phyloP scores from a whole-genome alignment of 495 filamentous ascomycete genomes.

The Halenospora varia region DNA sequence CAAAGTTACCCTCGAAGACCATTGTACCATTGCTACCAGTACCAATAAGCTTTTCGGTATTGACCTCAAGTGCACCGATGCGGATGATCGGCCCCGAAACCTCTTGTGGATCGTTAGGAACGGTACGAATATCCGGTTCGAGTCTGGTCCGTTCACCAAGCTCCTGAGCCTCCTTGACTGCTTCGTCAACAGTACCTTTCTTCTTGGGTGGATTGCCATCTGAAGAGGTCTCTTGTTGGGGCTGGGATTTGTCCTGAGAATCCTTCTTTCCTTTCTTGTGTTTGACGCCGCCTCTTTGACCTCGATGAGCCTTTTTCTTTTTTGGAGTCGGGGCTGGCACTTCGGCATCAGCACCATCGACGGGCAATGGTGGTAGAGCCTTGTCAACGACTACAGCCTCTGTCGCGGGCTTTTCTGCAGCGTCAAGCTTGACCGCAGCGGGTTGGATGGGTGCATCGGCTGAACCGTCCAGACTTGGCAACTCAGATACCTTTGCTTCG shows the following conservation, averaged over 20 bases:
- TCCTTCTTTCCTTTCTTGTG: slow-evolving; percentile 56
- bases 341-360: slow-evolving; percentile 31
- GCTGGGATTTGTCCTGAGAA: slow-evolving; percentile 32
- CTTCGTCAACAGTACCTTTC: slow-evolving; percentile 38
- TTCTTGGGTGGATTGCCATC: slow-evolving; percentile 31
- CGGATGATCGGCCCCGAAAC: slow-evolving; percentile 57
- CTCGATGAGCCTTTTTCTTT: slow-evolving; percentile 65
- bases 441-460: too few relatives aligned
- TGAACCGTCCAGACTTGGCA: too few relatives aligned
- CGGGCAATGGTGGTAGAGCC: not conserved
- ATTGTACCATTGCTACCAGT: slow-evolving; percentile 83
- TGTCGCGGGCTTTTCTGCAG: too few relatives aligned
- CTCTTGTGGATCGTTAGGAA: slow-evolving; percentile 42
- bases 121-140: slow-evolving; percentile 53
- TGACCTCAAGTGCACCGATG: slow-evolving; percentile 69
- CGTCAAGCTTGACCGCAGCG: too few relatives aligned
- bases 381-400: too few relatives aligned
- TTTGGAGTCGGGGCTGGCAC: slow-evolving; percentile 33
- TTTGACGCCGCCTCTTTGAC: slow-evolving; percentile 73
- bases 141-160: slow-evolving; percentile 43
- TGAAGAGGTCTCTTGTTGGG: slow-evolving; percentile 22
- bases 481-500: not conserved
- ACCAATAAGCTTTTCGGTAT: slow-evolving; percentile 68
- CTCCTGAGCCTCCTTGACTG: slow-evolving; percentile 39
- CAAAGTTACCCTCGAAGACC: slow-evolving; percentile 80